Conservation (phyloP, 2,329 filamentous ascomycete species). For the Hypoxylon sp. region DNA sequence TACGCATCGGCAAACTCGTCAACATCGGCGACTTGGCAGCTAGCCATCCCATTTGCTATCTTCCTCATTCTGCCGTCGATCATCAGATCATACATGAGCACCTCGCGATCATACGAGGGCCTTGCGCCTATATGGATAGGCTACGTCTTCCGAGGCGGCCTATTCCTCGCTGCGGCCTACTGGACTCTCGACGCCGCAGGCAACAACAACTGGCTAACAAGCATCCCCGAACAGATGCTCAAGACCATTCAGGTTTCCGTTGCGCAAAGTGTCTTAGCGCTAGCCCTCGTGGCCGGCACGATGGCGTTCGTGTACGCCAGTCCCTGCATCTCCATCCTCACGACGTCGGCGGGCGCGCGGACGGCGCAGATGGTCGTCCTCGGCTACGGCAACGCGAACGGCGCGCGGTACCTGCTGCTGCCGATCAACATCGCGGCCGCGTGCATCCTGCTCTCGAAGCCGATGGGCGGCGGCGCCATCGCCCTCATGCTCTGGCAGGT, state of each 20-base stretch:
- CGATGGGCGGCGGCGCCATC: constrained; percentile 90
- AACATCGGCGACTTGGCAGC: constrained; percentile 91
- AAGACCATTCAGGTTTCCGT: constrained; percentile 81
- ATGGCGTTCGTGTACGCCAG: constrained; percentile 88
- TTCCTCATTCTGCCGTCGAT: constrained; percentile 78
- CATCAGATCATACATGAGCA: constrained; percentile 81
- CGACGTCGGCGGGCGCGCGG: constrained; percentile 58
- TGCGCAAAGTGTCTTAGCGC: constrained; percentile 82
- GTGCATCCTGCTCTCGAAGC: constrained; percentile 86
- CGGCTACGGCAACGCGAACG: constrained; percentile 93
- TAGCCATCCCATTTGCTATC: constrained; percentile 81
- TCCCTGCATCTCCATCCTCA: constrained; percentile 81
- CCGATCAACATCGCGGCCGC: constrained; percentile 81
- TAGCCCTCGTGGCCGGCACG: constrained; percentile 85
- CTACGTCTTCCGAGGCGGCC: constrained; percentile 78
- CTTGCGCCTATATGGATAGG: constrained; percentile 88
- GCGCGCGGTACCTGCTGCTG: constrained; percentile 88
- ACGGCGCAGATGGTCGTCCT: constrained; percentile 78
- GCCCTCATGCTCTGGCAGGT: constrained; percentile 89
- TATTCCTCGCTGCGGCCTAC: constrained; percentile 82
- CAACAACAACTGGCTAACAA: constrained; percentile 82
- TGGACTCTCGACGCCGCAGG: constrained; percentile 93
- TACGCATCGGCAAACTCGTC: constrained; percentile 93
- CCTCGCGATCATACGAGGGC: constrained; percentile 89
- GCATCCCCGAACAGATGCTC: constrained; percentile 68